Evolutionary conservation across 2,329 filamentous ascomycete species (phyloP).

Genomic region (Penicillium griseofulvum): DNA sequence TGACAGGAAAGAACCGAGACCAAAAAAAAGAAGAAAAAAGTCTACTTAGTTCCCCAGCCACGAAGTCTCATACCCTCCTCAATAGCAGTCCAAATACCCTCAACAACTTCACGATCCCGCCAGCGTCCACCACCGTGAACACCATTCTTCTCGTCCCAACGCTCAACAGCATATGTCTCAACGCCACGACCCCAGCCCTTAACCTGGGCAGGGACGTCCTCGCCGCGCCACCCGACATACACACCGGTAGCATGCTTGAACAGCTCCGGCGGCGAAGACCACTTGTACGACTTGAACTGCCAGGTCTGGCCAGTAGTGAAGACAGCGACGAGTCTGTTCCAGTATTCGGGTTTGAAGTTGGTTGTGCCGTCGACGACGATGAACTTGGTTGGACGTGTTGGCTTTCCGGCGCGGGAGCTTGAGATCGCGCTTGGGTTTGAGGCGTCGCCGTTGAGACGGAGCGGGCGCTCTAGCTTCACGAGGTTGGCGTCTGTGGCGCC

Average conservation of each 20-base stretch:
- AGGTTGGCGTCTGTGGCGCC: conserved; percentile 70
- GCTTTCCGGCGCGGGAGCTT: conserved; percentile 48
- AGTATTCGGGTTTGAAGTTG: conserved; percentile 97
- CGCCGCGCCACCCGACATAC: conserved; percentile 87
- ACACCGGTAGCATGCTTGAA: conserved; percentile 86
- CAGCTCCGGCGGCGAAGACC: conserved; percentile 81
- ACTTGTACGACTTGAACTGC: conserved; percentile 99
- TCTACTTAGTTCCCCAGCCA: conserved; percentile 62
- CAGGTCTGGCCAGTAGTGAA: conserved; percentile 97
- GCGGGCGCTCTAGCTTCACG: conserved; percentile 75
- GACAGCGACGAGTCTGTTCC: conserved; percentile 89
- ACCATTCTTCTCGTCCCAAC: conserved; percentile 61
- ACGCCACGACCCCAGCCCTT: conserved; percentile 84
- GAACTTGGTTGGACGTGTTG: conserved; percentile 73
- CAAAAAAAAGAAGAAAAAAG: background rate
- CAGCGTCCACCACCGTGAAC: conserved; percentile 54
- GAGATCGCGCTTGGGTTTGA: conserved; percentile 24
- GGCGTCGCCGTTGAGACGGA: conserved; percentile 55
- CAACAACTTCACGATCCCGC: conserved; percentile 88
- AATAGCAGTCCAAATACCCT: conserved; percentile 85
- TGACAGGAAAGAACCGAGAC: conserved; percentile 2
- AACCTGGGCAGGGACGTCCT: conserved; percentile 73
- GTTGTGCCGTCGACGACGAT: conserved; percentile 91
- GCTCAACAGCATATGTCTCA: conserved; percentile 74
- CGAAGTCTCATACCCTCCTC: conserved; percentile 82